Evolutionary conservation across 805 yeast genomes (phyloP), one percentile per base, ranked within the genome.

Genomic region (Wickerhamiella azyma): DNA sequence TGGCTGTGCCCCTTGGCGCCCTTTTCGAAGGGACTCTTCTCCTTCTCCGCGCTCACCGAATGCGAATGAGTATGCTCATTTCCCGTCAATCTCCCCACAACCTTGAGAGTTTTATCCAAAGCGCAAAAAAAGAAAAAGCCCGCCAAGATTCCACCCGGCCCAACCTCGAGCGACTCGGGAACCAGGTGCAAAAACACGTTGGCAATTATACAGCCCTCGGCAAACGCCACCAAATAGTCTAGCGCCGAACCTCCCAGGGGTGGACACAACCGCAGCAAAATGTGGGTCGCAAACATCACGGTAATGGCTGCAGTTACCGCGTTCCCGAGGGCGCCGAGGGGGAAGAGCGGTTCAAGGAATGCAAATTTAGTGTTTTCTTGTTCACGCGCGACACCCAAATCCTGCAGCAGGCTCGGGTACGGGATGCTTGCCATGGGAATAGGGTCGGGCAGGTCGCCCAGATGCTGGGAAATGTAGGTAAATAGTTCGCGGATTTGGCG

Each of bases 171-270:
- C 43, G 74, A 74, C 24, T 73, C 56, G 2, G 92, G 92, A 40
- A 82, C 61, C 48, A 82, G 57, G 59, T 82, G 92, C 38, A 81
- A 59, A 51, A 82, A 79, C 1, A 81, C 76, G 57, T 81, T 89
- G 39, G 89, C 89, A 30, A 82, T 62, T 33, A 82, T 64, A 1
- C 88, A 83, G 39, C 92, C 92, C 41, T 77, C 71, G 11, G 89
- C 88, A 63, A 82, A 81, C 39, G 84, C 68, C 1, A 81, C 83
- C 46, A 81, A 60, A 21, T 73, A 57, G 9, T 76, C 66, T 32
- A 79, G 62, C 28, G 68, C 63, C 2, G 72, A 60, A 0, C 78
- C 75, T 41, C 71, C 64, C 40, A 78, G 75, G 26, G 69, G 60
- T 0, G 78, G 69, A 29, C 78, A 69, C 52, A 74, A 58, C 0